A percentile compares a stretch with the other conserved stretches of the same genome.
These are phyloP conservation scores for Shiraia sp. DNA, from an alignment of 2,329 filamentous ascomycete genomes.

Conservation along the genomic window DNA sequence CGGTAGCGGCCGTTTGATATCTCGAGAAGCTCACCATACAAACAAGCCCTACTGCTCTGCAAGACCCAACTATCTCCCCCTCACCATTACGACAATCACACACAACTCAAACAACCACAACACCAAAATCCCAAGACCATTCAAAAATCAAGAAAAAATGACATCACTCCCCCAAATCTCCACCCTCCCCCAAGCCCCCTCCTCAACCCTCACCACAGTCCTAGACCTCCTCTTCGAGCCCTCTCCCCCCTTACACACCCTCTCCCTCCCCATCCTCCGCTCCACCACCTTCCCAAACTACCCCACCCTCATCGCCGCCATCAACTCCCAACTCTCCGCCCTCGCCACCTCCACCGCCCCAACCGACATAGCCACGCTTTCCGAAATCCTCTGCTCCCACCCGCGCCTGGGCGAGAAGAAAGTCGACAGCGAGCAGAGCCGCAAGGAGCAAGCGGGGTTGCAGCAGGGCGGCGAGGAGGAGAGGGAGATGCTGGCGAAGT, in stretches of 20 bases:
- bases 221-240: constrained; percentile 87
- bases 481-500: constrained; percentile 56
- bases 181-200: constrained; percentile 60
- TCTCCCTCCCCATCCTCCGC: constrained; percentile 70
- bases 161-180: constrained; percentile 61
- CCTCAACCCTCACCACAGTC: constrained; percentile 58
- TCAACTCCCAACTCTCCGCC: constrained; percentile 64
- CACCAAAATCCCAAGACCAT: constrained; percentile 1
- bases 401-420: constrained; percentile 81
- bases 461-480: constrained; percentile 58
- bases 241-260: constrained; percentile 71
- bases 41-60: background rate
- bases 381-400: constrained; percentile 77
- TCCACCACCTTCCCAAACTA: constrained; percentile 68
- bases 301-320: constrained; percentile 66
- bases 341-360: constrained; percentile 36
- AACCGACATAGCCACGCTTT: constrained; percentile 62
- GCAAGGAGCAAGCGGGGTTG: constrained; percentile 80
- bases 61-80: background rate
- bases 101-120: constrained; percentile 2
- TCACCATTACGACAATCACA: constrained; percentile 7
- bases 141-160: no score
- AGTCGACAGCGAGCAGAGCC: constrained; percentile 79
- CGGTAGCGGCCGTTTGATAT: constrained; percentile 29
- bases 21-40: background rate